Percentiles rank a stretch among this genome's conserved stretches.
These are phyloP conservation scores for Teratosphaeriaceae sp. DNA, from an alignment of 2,329 filamentous ascomycete species.

Conservation along the genomic window DNA sequence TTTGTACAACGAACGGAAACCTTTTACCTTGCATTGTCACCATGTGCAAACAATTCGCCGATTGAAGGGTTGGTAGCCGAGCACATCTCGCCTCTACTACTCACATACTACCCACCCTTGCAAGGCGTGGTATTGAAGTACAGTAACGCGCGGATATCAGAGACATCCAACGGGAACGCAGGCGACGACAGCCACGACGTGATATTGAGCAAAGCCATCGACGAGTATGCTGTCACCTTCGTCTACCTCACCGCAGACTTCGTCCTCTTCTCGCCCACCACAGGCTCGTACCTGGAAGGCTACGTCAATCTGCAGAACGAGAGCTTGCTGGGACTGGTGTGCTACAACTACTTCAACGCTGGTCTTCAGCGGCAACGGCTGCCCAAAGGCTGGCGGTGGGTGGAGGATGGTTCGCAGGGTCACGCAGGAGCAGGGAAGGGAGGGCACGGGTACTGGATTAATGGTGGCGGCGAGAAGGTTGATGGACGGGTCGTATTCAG, in stretches of 20 bases:
- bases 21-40: constrained; percentile 69
- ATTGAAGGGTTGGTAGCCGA: constrained; percentile 66
- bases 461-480: constrained; percentile 62
- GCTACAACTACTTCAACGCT: constrained; percentile 88
- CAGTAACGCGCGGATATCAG: constrained; percentile 59
- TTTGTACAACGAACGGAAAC: constrained; percentile 76
- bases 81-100: constrained; percentile 66
- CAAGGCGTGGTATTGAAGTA: constrained; percentile 70
- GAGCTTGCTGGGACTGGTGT: constrained; percentile 80
- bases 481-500: constrained; percentile 66
- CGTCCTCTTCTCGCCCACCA: constrained; percentile 69
- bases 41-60: constrained; percentile 61
- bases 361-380: constrained; percentile 72
- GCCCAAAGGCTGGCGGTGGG: constrained; percentile 74
- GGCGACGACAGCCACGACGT: constrained; percentile 8
- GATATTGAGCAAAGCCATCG: constrained; percentile 45
- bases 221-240: constrained; percentile 82
- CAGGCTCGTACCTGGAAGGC: constrained; percentile 69
- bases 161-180: constrained; percentile 25
- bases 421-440: constrained; percentile 21
- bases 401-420: constrained; percentile 38
- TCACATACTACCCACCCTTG: constrained; percentile 68
- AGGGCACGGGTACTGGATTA: constrained; percentile 66
- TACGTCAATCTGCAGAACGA: constrained; percentile 81
- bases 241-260: constrained; percentile 86